These are phyloP conservation scores for Coffea humblotiana DNA, from an alignment of 305 asterid species.

Conservation along the genomic window DNA sequence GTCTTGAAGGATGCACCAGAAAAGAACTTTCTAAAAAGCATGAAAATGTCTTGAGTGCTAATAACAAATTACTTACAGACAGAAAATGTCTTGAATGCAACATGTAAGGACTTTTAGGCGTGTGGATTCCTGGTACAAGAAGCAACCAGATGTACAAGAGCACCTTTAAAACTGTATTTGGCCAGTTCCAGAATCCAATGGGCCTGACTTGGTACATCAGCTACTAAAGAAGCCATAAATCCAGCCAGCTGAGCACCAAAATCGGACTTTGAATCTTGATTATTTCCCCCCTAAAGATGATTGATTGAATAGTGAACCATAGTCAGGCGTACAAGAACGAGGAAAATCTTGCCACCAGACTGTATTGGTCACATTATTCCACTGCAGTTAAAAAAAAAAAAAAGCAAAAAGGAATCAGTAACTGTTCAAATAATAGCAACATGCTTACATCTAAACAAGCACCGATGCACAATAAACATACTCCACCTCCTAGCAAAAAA, in stretches of 20 bases:
- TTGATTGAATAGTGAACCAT: slow-evolving; percentile 60
- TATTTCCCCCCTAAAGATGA: slow-evolving; percentile 46
- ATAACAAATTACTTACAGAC: slow-evolving; percentile 48
- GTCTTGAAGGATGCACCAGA: neutral
- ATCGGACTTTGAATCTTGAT: slow-evolving; percentile 49
- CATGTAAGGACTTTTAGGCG: slow-evolving; percentile 44
- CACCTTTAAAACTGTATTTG: slow-evolving; percentile 62
- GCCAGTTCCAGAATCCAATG: slow-evolving; percentile 74
- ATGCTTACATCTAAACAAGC: neutral
- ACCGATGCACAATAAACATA: neutral
- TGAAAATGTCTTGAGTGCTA: neutral
- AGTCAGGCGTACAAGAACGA: slow-evolving; percentile 47
- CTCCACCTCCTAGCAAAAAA: neutral
- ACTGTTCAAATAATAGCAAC: neutral
- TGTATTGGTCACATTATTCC: slow-evolving; percentile 74
- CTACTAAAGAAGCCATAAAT: slow-evolving; percentile 68
- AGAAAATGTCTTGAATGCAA: slow-evolving; percentile 46
- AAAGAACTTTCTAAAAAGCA: neutral
- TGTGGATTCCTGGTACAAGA: slow-evolving; percentile 81
- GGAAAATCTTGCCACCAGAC: slow-evolving; percentile 99
- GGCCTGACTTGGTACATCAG: slow-evolving; percentile 80
- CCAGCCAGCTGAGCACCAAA: slow-evolving; percentile 87
- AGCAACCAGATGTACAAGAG: slow-evolving; percentile 71
- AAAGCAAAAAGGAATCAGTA: slow-evolving; percentile 22
- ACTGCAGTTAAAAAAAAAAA: slow-evolving; percentile 47